phyloP scores from a whole-genome alignment of 2,329 filamentous ascomycete genomes.

The Curvularia verruculosa region DNA sequence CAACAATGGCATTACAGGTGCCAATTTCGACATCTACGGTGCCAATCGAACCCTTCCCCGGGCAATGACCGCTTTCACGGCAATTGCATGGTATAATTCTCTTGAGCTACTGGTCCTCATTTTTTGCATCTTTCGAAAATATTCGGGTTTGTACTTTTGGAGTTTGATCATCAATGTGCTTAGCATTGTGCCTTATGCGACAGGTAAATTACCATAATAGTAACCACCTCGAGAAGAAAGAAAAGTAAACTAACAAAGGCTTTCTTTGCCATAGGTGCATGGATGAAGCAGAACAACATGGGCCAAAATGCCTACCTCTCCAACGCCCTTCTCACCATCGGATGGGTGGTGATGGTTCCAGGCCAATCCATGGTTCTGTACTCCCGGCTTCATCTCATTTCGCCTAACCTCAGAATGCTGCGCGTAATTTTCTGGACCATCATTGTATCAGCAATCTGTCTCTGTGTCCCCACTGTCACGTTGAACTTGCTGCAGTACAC shows the following conservation, averaged over 20 bases:
- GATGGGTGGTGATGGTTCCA: constrained; percentile 64
- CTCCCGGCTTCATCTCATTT: constrained; percentile 51
- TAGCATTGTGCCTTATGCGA: constrained; percentile 17
- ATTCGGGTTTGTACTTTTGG: constrained; percentile 26
- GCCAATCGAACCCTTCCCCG: constrained; percentile 10
- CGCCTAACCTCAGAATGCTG: constrained; percentile 1
- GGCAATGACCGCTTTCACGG: constrained; percentile 17
- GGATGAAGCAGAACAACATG: constrained; percentile 6
- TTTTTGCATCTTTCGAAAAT: constrained; percentile 22
- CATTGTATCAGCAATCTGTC: constrained; percentile 36
- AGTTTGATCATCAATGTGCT: constrained; percentile 15
- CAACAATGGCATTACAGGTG: constrained; percentile 7
- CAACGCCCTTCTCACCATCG: constrained; percentile 51
- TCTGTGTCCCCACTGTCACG: constrained; percentile 58
- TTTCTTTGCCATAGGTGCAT: constrained; percentile 2
- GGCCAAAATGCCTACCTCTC: constrained; percentile 19
- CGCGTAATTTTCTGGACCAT: constrained; percentile 61
- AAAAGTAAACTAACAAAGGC: not conserved
- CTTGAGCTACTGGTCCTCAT: constrained; percentile 26
- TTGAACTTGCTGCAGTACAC: constrained; percentile 32
- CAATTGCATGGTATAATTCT: constrained; percentile 28
- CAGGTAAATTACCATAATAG: constrained; percentile 1
- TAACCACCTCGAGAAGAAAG: not conserved
- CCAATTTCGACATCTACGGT: constrained; percentile 17
- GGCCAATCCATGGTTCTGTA: constrained; percentile 66